Evolutionary conservation across 768 basidiomycete species (phyloP).

Genomic region (Baorangia bicolor): DNA sequence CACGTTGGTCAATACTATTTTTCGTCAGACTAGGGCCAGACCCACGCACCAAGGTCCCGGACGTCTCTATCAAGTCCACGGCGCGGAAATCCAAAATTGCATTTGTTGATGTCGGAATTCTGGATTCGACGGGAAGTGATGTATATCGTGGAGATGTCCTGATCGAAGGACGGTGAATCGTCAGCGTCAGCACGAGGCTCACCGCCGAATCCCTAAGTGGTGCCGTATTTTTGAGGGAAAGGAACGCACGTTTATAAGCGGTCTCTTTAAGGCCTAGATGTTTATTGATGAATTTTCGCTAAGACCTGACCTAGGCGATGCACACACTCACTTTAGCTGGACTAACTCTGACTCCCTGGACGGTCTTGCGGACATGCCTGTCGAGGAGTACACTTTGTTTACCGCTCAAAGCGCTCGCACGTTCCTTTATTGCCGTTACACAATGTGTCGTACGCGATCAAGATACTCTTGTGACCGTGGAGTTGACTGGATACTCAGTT

Average conservation of each 20-base stretch:
- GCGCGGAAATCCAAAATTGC: background rate
- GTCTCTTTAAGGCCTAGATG: background rate
- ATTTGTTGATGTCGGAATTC: constrained; percentile 16
- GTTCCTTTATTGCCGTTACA: background rate
- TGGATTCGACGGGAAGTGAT: background rate
- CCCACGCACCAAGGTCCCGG: background rate
- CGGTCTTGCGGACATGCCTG: background rate
- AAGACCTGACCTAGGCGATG: background rate
- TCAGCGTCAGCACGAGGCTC: background rate
- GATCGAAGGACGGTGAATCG: background rate
- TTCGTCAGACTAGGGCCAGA: background rate
- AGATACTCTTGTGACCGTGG: background rate
- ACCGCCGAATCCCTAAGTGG: background rate
- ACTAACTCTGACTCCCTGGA: background rate
- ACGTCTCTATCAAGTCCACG: background rate
- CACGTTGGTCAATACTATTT: background rate
- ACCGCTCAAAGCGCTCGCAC: background rate
- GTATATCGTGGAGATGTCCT: background rate
- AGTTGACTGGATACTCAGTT: background rate
- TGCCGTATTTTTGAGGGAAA: background rate
- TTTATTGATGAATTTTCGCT: background rate
- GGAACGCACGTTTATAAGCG: background rate
- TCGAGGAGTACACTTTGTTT: background rate
- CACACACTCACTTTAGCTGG: background rate
- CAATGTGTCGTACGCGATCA: background rate